Conservation (phyloP, 768 basidiomycete genomes). For the Naganishia randhawae region DNA sequence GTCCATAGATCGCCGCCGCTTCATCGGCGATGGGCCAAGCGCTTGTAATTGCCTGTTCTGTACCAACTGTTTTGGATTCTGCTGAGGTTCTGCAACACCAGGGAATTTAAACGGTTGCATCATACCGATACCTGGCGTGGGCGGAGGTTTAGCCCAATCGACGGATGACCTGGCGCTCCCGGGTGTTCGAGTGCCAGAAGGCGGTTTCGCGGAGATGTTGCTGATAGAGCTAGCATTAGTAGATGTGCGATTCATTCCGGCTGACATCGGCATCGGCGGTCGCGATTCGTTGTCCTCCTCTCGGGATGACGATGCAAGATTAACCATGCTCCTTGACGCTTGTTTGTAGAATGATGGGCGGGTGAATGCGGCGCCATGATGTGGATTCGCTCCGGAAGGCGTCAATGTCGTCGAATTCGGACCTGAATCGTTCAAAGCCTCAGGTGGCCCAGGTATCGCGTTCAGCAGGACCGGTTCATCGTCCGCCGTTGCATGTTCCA, state of each 20-base stretch:
- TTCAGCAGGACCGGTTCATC: constrained; percentile 14
- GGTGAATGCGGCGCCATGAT: neutral
- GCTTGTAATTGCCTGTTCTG: constrained; percentile 1
- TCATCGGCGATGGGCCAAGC: constrained; percentile 34
- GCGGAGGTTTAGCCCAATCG: constrained; percentile 45
- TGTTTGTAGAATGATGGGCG: constrained; percentile 39
- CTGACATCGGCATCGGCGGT: neutral
- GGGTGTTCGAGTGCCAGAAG: constrained; percentile 34
- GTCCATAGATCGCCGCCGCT: constrained; percentile 51
- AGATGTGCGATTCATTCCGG: constrained; percentile 12
- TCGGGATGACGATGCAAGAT: constrained; percentile 31
- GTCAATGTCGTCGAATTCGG: neutral
- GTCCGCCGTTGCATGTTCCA: neutral
- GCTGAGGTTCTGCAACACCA: neutral
- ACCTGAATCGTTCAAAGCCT: neutral
- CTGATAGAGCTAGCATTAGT: constrained; percentile 10
- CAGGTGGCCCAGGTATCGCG: neutral
- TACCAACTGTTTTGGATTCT: constrained; percentile 14
- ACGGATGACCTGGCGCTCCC: constrained; percentile 6
- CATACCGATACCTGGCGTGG: constrained; percentile 42
- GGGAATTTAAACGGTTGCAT: constrained; percentile 21
- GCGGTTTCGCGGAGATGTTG: constrained; percentile 27
- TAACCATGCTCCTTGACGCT: constrained; percentile 40
- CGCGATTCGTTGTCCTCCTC: neutral
- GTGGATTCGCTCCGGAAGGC: neutral